Base-by-base conservation (phyloP, 2,329 filamentous ascomycete species). In the Fusarium mangiferae region DNA sequence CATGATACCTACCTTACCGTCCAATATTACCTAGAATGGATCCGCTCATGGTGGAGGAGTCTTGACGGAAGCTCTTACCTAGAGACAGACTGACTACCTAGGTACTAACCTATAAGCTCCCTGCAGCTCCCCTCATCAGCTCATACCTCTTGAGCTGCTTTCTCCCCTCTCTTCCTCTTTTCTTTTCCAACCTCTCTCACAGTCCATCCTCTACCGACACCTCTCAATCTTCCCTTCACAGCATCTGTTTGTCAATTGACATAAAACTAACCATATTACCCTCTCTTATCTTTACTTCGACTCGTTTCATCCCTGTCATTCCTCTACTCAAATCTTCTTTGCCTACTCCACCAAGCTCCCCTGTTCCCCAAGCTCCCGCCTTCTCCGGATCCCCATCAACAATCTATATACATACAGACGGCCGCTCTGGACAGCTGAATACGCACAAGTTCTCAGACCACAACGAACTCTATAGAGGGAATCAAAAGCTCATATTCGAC, bases 361-460 rank as follows among this genome's bases (percentile, higher is more conserved):
- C 64, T 68, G 51, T 42, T 68, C 59, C 35, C 72, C 63, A 72
- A 69, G 56, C 66, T 59, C 64, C 52, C 67, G 67, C 41, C 45
- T 58, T 72, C 55, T 48, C 59, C 59, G 63, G 71, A 74, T 72
- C 60, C 56, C 42, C 72, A 70, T 55, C 63, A 74, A 46, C 46
- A 72, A 33, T 12, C 30, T 33, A 14, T 33, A 60, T 39, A 24
- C 30, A 60, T 39, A 24, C 30, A 24, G 30, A 66, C 56, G 41
- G 62, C 44, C 55, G 62, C 42, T 62, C 66, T 63, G 33, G 52
- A 39, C 55, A 13, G 52, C 52, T 59, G 39, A 54, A 58, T 52
- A 36, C 54, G 24, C 45, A 30, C 35, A 62, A 52, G 26, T 30
- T 52, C 39, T 28, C 38, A 51, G 11, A 35, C 57, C 15, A 24